Conservation (phyloP, 306 rosid species). For the Comarum palustre region DNA sequence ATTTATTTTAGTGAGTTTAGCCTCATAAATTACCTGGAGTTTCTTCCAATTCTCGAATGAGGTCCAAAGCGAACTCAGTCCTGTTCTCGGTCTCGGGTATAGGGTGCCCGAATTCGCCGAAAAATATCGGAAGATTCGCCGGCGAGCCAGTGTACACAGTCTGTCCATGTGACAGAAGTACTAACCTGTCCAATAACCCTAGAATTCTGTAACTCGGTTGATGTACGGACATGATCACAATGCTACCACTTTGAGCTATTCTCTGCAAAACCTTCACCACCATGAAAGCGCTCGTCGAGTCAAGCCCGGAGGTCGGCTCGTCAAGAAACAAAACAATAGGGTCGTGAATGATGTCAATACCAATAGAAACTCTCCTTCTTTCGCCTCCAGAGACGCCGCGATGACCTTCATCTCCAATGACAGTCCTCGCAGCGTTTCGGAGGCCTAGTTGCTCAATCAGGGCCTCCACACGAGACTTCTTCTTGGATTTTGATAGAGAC, state of each 20-base stretch:
- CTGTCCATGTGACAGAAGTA: slow-evolving; percentile 81
- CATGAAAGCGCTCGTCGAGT: slow-evolving; percentile 91
- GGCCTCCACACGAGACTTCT: slow-evolving; percentile 70
- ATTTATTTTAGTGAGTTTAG: no score
- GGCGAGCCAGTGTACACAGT: slow-evolving; percentile 75
- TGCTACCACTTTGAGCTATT: slow-evolving; percentile 84
- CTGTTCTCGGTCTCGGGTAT: slow-evolving; percentile 77
- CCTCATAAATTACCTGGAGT: slow-evolving; percentile 24
- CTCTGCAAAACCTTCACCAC: slow-evolving; percentile 81
- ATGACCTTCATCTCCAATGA: slow-evolving; percentile 89
- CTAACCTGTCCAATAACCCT: slow-evolving; percentile 58
- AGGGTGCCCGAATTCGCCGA: slow-evolving; percentile 68
- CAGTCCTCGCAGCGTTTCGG: slow-evolving; percentile 55
- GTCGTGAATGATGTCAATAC: slow-evolving; percentile 82
- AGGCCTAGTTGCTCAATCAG: slow-evolving; percentile 79
- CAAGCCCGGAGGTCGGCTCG: slow-evolving; percentile 89
- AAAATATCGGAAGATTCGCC: slow-evolving; percentile 40
- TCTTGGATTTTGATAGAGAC: slow-evolving; percentile 65
- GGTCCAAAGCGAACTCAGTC: slow-evolving; percentile 76
- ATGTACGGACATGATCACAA: slow-evolving; percentile 74
- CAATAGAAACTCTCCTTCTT: slow-evolving; percentile 85
- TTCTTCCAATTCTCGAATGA: slow-evolving; percentile 74
- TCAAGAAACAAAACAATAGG: slow-evolving; percentile 81
- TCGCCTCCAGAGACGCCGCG: slow-evolving; percentile 90
- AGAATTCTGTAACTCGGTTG: slow-evolving; percentile 89